Percentiles rank a stretch among this genome's conserved stretches.
These are phyloP conservation scores for Croton setiger DNA, from an alignment of 441 rosid genomes.

Conservation along the genomic window DNA sequence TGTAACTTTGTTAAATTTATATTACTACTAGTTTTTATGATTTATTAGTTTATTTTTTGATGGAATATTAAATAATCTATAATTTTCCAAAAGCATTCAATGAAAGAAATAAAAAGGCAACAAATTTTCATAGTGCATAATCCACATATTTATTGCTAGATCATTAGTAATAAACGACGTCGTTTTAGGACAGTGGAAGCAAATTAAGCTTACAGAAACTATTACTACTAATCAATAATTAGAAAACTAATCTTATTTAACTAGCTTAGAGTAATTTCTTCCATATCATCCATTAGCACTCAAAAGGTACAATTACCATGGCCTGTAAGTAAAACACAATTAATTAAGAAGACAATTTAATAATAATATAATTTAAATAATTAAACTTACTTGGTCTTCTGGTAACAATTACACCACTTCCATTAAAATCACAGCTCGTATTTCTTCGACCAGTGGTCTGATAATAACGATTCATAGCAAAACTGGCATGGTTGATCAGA, in stretches of 20 bases:
- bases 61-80: no score
- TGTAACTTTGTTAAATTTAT: no score
- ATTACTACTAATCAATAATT: no score
- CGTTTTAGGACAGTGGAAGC: no score
- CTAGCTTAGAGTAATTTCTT: not conserved
- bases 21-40: no score
- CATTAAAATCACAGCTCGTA: constrained; percentile 26
- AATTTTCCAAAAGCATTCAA: no score
- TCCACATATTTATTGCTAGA: no score
- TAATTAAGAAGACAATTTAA: not conserved
- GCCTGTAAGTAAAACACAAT: not conserved
- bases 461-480: constrained; percentile 38
- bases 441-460: constrained; percentile 16
- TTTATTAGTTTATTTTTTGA: no score
- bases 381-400: constrained; percentile 25
- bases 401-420: constrained; percentile 23
- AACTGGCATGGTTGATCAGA: constrained; percentile 33
- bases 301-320: not conserved
- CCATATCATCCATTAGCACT: not conserved
- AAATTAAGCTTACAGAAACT: no score
- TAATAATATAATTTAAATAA: not conserved
- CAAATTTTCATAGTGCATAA: no score
- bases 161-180: no score
- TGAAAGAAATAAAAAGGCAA: no score
- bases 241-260: not conserved